Base-by-base conservation (phyloP, 2,329 filamentous ascomycete species). In the Thelonectria blattea region DNA sequence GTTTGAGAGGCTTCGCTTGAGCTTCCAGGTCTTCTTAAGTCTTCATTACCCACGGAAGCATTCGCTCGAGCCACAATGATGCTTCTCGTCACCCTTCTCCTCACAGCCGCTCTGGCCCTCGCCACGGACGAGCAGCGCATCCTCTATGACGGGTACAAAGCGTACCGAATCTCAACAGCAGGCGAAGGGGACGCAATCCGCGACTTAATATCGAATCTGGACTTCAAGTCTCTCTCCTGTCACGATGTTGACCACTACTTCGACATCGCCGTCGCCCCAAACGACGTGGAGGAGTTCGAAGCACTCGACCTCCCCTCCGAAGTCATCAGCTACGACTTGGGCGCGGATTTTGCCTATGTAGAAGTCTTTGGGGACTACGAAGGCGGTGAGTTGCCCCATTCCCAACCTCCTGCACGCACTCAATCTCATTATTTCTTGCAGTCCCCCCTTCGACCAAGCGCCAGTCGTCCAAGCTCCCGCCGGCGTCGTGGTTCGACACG, bases 401-500 rank as follows among this genome's bases (percentile, higher is more conserved):
- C 27, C 6, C 14, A 18, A 20, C 12, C 11, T 24, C 1, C 2
- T 18, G 5, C 1, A 32, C 9, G 9, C 2, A 32, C 7, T 10
- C 1, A 17, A 7, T 10, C 7, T 27, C 17, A 47, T 10, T 14
- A 12, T 4, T 6, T 5, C 7, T 14, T 42, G 0, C 50, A 55
- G 37, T 18, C 7, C 39, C 45, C 5, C n/a, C 27, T 6, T 10
- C 41, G 3, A 14, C 34, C 6, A 34, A 17, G 14, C 48, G 46
- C 12, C 61, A 52, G 55, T 41, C 52, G 2, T 27, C 52, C 27
- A 52, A 60, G 6, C 47, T 63, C 9, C 64, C 64, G 8, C 55
- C 51, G 18, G 20, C 65, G 11, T 57, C 64, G 42, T 86, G 80
- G 79, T 86, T 85, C 72, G 76, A 81, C 56, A 75, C 75, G 2